Base-by-base conservation (phyloP, 176 grass and related monocot species). In the Luzula sylvatica region DNA sequence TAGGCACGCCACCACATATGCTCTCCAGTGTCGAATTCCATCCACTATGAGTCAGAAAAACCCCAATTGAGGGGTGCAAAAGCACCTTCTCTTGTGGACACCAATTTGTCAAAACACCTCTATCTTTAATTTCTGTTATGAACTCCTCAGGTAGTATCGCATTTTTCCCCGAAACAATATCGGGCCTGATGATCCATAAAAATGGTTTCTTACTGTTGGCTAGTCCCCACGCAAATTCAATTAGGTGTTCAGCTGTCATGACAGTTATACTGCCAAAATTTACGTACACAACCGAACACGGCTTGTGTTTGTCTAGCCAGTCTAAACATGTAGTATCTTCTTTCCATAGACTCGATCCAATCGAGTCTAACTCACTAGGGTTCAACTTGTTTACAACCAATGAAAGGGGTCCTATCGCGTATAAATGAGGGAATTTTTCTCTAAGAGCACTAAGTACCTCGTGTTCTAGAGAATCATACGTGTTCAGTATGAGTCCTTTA, bases 261-360 rank as follows among this genome's bases (percentile, higher is more conserved):
- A 86, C 71, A 0, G 62, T 75, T 68, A 94, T 69, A 73, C 87
- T 94, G 18, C 87, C 87, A 46, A 76, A 94, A 79, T 94, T 94
- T 8, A 94, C 82, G 38, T 87, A 94, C n/a, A 94, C 53, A 39
- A 94, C 78, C 0, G 78, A 94, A 38, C 40, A 48, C 0, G 73
- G 19, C 9, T 59, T 64, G 45, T 75, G 45, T 13, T 48, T 70
- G 27, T 74, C 40, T 20, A 94, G 74, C 88, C 88, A 94, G 20
- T 46, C 20, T 0, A 94, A 55, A 30, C 78, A 83, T 16, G 42
- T 56, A 0, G 49, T 42, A 51, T 94, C 68, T 63, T 93, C 87
- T 38, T 67, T 78, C 87, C 87, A 81, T 4, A 93, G 73, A 63
- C 71, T 85, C 3, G 65, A 66, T 8, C 69, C 76, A 18, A 85